A percentile compares a stretch with the other conserved stretches of the same genome.
Conservation (phyloP, 768 basidiomycete species). For the Glaciozyma antarctica region DNA sequence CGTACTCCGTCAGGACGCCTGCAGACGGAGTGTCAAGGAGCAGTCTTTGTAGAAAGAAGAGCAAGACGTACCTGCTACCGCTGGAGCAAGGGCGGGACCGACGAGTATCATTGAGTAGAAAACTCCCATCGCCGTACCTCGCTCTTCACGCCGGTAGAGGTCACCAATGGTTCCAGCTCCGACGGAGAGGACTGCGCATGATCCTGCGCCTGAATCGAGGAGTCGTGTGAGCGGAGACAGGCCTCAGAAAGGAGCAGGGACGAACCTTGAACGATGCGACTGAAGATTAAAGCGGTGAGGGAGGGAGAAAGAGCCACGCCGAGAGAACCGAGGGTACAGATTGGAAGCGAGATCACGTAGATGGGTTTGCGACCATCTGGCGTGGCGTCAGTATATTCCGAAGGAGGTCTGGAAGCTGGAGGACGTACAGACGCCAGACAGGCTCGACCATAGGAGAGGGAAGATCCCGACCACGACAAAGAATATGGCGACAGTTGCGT, state of each 20-base stretch:
- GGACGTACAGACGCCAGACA: conserved; percentile 1
- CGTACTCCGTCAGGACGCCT: conserved; percentile 23
- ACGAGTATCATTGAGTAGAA: conserved; percentile 13
- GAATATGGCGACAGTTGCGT: conserved; percentile 10
- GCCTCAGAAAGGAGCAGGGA: background rate
- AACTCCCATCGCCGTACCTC: conserved; percentile 5
- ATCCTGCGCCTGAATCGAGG: background rate
- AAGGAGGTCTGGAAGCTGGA: too few relatives aligned
- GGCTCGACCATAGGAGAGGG: conserved; percentile 6
- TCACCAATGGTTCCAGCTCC: conserved; percentile 21
- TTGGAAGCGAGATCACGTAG: conserved; percentile 9
- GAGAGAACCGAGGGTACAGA: conserved; percentile 10
- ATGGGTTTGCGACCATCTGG: conserved; percentile 23
- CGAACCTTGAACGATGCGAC: conserved; percentile 13
- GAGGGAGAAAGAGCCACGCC: conserved; percentile 7
- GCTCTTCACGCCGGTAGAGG: conserved; percentile 1
- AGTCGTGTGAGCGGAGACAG: background rate
- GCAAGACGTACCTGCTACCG: background rate
- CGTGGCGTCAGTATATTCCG: background rate
- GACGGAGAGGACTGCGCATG: conserved; percentile 9
- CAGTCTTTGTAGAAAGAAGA: too few relatives aligned
- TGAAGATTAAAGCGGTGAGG: conserved; percentile 10
- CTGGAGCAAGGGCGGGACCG: conserved; percentile 5
- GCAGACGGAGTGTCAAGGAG: too few relatives aligned
- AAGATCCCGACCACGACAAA: conserved; percentile 8